A percentile compares a stretch with the other conserved stretches of the same genome.
phyloP scores from a whole-genome alignment of 1,139 yeast species.

The Yamadazyma blattariae region DNA sequence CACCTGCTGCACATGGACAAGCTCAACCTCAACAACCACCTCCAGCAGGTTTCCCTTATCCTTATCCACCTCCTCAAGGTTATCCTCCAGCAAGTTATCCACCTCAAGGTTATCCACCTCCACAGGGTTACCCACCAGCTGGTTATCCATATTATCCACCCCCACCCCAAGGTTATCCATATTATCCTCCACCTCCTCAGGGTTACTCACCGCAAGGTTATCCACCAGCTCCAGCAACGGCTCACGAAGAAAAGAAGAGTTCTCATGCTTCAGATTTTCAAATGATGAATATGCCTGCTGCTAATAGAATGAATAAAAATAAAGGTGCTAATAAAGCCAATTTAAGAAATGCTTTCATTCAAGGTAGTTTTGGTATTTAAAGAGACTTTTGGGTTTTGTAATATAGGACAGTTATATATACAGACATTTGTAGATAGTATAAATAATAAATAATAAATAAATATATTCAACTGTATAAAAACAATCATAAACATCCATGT shows the following conservation, averaged over 20 bases:
- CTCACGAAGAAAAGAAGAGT: slow-evolving; percentile 6
- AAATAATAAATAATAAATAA: no score
- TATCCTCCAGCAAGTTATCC: slow-evolving; percentile 2
- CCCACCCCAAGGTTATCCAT: slow-evolving; percentile 13
- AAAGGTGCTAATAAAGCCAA: slow-evolving; percentile 34
- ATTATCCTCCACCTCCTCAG: slow-evolving; percentile 13
- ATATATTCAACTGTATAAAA: slow-evolving; percentile 4
- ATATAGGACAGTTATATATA: neutral
- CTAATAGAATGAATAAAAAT: slow-evolving; percentile 34
- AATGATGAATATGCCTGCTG: slow-evolving; percentile 38
- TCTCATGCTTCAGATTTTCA: slow-evolving; percentile 24
- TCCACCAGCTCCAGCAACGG: slow-evolving; percentile 11
- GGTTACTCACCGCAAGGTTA: slow-evolving; percentile 17
- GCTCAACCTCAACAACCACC: slow-evolving; percentile 1
- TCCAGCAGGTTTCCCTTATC: slow-evolving; percentile 2
- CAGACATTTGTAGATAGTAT: slow-evolving; percentile 3
- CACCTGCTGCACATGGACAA: neutral
- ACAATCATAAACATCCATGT: no score
- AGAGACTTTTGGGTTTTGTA: no score
- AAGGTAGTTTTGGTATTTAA: slow-evolving; percentile 38
- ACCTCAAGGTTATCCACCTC: slow-evolving; percentile 7
- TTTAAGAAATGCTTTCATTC: slow-evolving; percentile 41
- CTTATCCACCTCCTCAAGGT: neutral
- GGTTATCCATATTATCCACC: slow-evolving; percentile 8
- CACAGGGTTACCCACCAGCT: no score